Evolutionary conservation across 352 stramenopile species (phyloP).

Genomic region (Achlya hypogyna): DNA sequence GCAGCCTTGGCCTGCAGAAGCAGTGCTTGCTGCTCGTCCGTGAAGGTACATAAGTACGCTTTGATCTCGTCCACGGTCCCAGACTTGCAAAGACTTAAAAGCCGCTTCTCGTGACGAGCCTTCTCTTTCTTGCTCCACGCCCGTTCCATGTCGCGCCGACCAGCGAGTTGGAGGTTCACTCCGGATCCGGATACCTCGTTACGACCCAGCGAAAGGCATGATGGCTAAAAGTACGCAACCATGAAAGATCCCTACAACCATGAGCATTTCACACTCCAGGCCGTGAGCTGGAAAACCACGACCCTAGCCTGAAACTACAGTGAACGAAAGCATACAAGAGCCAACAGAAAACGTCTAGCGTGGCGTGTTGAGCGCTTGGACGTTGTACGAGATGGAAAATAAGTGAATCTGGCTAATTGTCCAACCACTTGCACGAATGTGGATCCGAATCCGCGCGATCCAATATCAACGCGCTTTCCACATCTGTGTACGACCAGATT

Average conservation of each 20-base stretch:
- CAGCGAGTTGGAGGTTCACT: neutral
- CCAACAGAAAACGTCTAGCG: too few relatives aligned
- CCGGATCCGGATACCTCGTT: neutral
- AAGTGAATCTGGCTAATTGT: too few relatives aligned
- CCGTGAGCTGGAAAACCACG: too few relatives aligned
- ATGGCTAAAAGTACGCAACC: neutral
- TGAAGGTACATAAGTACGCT: neutral
- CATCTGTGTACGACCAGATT: too few relatives aligned
- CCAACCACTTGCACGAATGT: too few relatives aligned
- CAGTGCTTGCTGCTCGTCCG: neutral
- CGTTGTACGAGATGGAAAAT: too few relatives aligned
- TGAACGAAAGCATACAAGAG: too few relatives aligned
- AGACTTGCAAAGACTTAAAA: slow-evolving; percentile 7
- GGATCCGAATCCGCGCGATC: too few relatives aligned
- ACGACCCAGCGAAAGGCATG: too few relatives aligned
- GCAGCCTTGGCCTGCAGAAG: neutral
- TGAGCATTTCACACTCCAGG: neutral
- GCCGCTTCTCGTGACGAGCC: slow-evolving; percentile 5
- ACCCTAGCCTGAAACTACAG: too few relatives aligned
- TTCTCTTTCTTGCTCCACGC: slow-evolving; percentile 20
- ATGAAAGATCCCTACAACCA: neutral
- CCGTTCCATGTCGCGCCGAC: slow-evolving; percentile 1
- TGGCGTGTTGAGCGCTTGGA: too few relatives aligned
- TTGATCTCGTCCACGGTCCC: neutral
- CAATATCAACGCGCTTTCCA: too few relatives aligned